Base-by-base conservation (phyloP, 345 rosid species). In the Hevea brasiliensis region DNA sequence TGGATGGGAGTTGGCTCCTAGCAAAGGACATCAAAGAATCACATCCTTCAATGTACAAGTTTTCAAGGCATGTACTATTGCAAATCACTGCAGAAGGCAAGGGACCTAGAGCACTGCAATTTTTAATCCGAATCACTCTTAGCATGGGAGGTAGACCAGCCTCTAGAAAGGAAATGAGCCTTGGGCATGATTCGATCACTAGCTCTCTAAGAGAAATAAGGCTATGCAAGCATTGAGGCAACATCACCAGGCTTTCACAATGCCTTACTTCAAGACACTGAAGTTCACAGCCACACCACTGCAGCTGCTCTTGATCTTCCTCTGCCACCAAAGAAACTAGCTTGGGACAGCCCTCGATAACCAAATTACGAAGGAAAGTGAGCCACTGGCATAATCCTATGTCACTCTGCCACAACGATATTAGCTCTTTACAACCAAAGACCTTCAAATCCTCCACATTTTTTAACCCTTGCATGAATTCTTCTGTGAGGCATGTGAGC, bases 61-160 rank as follows among this genome's bases (percentile, higher is more conserved):
- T 24, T 8, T 56, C 15, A 56, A 56, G 61, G 29, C 29, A 8
- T 21, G 14, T 23, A 8, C 61, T 21, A 56, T 23, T 23, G 61
- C 61, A 56, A 11, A 23, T 56, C 61, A 23, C 7, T 23, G 29
- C 61, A 56, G 61, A 12, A 11, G 61, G 29, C 32, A 56, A 56
- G 15, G 61, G 61, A 56, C 32, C 61, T 56, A 56, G 61, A 56
- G 61, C 29, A 10, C 29, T 21, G 61, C 61, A 56, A 56, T 56
- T 56, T 56, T 56, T 56, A 56, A 56, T 56, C 14, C 61, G 61
- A 56, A 56, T 56, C 14, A 56, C 61, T 56, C 61, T 56, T 24
- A 56, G 14, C 61, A 56, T 24, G 11, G 61, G 61, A 56, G 61
- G 61, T 6, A 56, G 29, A 56, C 29, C 61, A 56, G n/a, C 12